Conservation (phyloP, 2,329 filamentous ascomycete genomes). For the Exophiala mesophila region DNA sequence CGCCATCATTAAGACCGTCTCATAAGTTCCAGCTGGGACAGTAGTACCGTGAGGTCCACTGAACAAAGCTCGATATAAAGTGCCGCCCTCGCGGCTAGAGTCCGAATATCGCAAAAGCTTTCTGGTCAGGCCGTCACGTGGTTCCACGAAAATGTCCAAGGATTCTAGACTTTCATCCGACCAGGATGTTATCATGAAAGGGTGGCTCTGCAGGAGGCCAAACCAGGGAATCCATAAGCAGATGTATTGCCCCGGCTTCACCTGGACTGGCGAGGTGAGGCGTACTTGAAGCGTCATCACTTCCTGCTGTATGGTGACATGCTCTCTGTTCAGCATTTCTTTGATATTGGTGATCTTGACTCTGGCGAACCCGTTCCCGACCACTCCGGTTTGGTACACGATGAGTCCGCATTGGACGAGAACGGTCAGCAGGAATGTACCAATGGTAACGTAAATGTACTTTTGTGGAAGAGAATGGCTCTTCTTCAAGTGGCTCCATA, state of each 20-base stretch:
- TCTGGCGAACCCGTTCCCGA: too few species aligned
- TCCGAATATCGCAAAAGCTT: constrained; percentile 27
- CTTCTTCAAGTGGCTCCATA: constrained; percentile 1
- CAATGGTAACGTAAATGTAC: background rate
- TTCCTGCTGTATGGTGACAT: too few species aligned
- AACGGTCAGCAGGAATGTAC: too few species aligned
- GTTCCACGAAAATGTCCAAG: constrained; percentile 33
- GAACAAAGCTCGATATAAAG: constrained; percentile 27
- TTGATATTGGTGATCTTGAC: too few species aligned
- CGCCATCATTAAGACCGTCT: constrained; percentile 33
- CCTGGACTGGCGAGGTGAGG: constrained; percentile 9
- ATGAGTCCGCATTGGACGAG: too few species aligned
- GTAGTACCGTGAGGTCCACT: constrained; percentile 32
- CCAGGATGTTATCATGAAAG: constrained; percentile 30
- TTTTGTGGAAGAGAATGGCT: background rate
- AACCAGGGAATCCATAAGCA: constrained; percentile 20
- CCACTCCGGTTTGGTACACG: too few species aligned
- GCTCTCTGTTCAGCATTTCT: too few species aligned
- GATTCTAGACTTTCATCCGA: constrained; percentile 23
- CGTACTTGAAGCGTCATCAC: background rate
- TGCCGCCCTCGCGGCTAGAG: too few species aligned
- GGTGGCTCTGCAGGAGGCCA: constrained; percentile 27
- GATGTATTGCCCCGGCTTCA: constrained; percentile 21
- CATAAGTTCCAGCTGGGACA: constrained; percentile 28
- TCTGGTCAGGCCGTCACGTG: constrained; percentile 27